phyloP scores from a whole-genome alignment of 2,329 filamentous ascomycete genomes.

The Thermochaetoides dissita region DNA sequence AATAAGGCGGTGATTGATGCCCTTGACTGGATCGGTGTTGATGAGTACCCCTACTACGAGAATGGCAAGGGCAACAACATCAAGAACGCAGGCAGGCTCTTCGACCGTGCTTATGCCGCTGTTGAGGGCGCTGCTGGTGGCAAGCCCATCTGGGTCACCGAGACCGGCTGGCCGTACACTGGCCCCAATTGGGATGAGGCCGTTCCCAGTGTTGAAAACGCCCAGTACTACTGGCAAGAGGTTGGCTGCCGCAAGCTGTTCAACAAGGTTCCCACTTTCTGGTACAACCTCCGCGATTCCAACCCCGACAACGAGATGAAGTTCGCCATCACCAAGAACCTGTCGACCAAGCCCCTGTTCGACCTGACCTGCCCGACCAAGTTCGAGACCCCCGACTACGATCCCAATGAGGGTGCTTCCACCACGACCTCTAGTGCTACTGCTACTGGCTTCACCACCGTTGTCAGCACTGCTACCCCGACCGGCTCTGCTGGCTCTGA shows the following conservation, averaged over 20 bases:
- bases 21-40: conserved; percentile 50
- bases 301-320: conserved; percentile 45
- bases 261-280: conserved; percentile 41
- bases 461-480: conserved; percentile 7
- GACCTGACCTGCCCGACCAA: conserved; percentile 38
- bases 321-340: conserved; percentile 41
- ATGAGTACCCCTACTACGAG: conserved; percentile 56
- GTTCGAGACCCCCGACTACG: conserved; percentile 22
- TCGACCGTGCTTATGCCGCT: conserved; percentile 34
- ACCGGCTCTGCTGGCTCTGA: conserved; percentile 10
- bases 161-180: conserved; percentile 50
- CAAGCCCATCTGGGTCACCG: conserved; percentile 47
- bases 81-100: conserved; percentile 38
- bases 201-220: conserved; percentile 40
- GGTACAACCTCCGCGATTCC: conserved; percentile 48
- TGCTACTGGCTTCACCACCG: conserved; percentile 6
- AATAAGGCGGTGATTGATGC: conserved; percentile 48
- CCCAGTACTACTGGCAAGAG: conserved; percentile 48
- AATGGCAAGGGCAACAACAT: conserved; percentile 40
- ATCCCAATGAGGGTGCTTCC: conserved; percentile 6
- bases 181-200: conserved; percentile 42
- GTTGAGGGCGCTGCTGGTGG: conserved; percentile 31
- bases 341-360: conserved; percentile 36
- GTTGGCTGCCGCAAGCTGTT: conserved; percentile 47
- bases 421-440: conserved; percentile 6